phyloP scores from a whole-genome alignment of 164 flowering plant genomes.

The Stephania cephalantha region DNA sequence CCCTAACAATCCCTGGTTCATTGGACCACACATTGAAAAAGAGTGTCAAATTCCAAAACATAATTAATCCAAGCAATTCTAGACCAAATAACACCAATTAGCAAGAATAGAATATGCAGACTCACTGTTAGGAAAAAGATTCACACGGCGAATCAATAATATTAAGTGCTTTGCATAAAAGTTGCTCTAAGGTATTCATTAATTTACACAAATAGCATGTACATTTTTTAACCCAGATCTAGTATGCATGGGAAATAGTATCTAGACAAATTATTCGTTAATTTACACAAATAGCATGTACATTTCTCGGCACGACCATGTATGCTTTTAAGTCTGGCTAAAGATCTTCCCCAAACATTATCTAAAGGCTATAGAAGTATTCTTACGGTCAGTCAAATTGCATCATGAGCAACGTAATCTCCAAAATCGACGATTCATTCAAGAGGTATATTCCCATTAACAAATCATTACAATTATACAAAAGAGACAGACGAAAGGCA shows the following conservation, averaged over 20 bases:
- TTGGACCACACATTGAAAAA: background rate
- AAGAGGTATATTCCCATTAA: background rate
- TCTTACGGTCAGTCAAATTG: background rate
- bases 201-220: too few relatives aligned
- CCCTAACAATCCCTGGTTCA: slow-evolving; percentile 73
- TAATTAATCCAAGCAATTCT: background rate
- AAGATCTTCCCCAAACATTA: too few relatives aligned
- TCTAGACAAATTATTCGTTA: too few relatives aligned
- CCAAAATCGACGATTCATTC: background rate
- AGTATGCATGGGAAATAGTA: too few relatives aligned
- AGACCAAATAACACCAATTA: background rate
- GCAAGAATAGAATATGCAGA: background rate
- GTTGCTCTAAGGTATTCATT: too few relatives aligned
- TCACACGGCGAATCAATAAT: background rate
- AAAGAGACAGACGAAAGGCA: background rate
- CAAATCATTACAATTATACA: too few relatives aligned
- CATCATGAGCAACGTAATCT: background rate
- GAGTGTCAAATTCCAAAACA: background rate
- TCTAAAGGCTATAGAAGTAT: too few relatives aligned
- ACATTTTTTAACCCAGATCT: too few relatives aligned
- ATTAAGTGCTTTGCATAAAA: background rate
- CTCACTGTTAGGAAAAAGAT: background rate
- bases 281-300: too few relatives aligned
- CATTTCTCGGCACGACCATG: too few relatives aligned
- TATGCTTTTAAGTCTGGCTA: too few relatives aligned